Percentiles rank a stretch among this genome's conserved stretches.
Conservation (phyloP, 2,329 filamentous ascomycete genomes). For the Aspergillus japonicus region DNA sequence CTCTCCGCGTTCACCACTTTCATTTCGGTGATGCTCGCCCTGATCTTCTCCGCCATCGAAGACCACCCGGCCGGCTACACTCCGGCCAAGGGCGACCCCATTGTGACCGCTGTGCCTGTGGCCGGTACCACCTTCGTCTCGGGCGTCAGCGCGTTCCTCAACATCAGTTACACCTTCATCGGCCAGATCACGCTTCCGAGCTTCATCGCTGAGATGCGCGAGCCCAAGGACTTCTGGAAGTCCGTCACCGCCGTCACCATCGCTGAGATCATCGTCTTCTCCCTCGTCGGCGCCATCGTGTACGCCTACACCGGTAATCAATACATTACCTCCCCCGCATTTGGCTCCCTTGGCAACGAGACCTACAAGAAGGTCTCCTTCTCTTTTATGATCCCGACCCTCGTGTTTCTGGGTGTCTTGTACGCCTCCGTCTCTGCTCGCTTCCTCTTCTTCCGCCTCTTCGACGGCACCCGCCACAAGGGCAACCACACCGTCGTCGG, state of each 20-base stretch:
- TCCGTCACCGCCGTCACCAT: constrained; percentile 89
- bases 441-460: constrained; percentile 89
- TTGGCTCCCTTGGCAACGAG: constrained; percentile 73
- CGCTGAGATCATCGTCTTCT: constrained; percentile 82
- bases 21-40: constrained; percentile 78
- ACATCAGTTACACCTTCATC: constrained; percentile 95
- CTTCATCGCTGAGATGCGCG: constrained; percentile 92
- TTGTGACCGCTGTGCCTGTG: constrained; percentile 67
- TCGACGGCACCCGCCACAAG: constrained; percentile 76
- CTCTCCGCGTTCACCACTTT: constrained; percentile 85
- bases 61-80: constrained; percentile 68
- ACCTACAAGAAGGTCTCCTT: constrained; percentile 85
- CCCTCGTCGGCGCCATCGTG: constrained; percentile 73
- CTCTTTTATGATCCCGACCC: constrained; percentile 91
- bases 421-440: constrained; percentile 88
- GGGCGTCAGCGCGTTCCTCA: constrained; percentile 85
- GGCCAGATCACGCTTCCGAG: constrained; percentile 91
- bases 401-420: constrained; percentile 87
- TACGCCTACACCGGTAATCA: constrained; percentile 88
- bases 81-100: constrained; percentile 59
- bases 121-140: constrained; percentile 74
- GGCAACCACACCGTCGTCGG: constrained; percentile 76
- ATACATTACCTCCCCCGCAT: constrained; percentile 84
- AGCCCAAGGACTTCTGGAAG: constrained; percentile 81
- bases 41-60: constrained; percentile 77